A percentile compares a stretch with the other conserved stretches of the same genome.
phyloP scores from a whole-genome alignment of 108 stramenopile genomes.

The Epipyxis sp. region DNA sequence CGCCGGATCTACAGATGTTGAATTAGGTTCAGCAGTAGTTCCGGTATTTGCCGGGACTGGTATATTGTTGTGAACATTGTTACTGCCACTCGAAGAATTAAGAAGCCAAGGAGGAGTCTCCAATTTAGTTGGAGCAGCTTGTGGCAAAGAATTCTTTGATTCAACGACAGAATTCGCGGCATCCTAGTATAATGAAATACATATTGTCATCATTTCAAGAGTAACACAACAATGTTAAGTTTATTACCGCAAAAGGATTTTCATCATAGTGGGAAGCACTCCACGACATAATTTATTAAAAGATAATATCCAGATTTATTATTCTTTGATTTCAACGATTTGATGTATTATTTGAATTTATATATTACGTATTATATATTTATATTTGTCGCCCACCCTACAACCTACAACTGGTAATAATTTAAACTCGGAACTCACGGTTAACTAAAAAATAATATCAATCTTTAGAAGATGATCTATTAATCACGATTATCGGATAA shows the following conservation, averaged over 20 bases:
- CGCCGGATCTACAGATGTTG: background rate
- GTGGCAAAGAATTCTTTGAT: background rate
- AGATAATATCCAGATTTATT: too few species aligned
- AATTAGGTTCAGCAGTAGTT: background rate
- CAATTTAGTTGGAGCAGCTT: background rate
- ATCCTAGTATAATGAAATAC: background rate
- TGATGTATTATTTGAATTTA: too few species aligned
- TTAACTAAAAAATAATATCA: too few species aligned
- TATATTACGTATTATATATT: too few species aligned
- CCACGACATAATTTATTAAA: background rate
- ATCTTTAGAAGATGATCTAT: too few species aligned
- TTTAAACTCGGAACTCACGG: too few species aligned
- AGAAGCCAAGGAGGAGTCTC: background rate
- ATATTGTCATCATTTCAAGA: background rate
- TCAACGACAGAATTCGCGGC: background rate
- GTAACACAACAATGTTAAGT: background rate
- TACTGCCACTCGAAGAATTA: background rate
- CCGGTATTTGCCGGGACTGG: background rate
- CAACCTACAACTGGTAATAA: too few species aligned
- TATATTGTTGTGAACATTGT: background rate
- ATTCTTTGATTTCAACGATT: too few species aligned
- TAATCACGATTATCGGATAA: too few species aligned
- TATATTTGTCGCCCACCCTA: too few species aligned
- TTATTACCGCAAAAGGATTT: conserved; percentile 2
- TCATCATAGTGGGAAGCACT: background rate